phyloP scores from a whole-genome alignment of 805 yeast species.

The Candida odintsovae region DNA sequence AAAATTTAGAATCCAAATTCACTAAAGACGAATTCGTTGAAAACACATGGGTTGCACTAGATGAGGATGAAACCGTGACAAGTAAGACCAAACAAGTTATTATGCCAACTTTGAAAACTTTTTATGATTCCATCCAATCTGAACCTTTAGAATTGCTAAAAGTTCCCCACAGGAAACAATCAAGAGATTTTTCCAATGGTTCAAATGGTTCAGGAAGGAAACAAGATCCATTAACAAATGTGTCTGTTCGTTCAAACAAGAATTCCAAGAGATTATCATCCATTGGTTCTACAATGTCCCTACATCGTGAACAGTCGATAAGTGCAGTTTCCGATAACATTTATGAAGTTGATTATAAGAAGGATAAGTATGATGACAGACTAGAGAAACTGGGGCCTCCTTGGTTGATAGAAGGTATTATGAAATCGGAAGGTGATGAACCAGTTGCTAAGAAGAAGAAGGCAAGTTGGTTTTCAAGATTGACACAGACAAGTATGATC shows the following conservation, averaged over 20 bases:
- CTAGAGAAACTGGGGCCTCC: conserved; percentile 70
- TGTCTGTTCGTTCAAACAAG: conserved; percentile 16
- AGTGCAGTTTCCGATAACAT: conserved; percentile 9
- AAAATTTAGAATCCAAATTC: conserved; percentile 29
- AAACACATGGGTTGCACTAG: conserved; percentile 45
- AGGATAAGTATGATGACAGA: conserved; percentile 49
- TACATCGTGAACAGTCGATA: conserved; percentile 2
- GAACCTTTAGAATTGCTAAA: conserved; percentile 15
- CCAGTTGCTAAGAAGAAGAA: conserved; percentile 4
- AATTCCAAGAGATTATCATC: conserved; percentile 21
- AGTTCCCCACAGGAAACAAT: neutral
- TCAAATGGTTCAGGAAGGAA: conserved; percentile 2
- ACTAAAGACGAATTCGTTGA: conserved; percentile 38
- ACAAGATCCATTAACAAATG: conserved; percentile 11
- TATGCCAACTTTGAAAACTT: conserved; percentile 22
- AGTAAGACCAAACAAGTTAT: conserved; percentile 1
- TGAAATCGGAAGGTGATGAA: conserved; percentile 28
- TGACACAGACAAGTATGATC: conserved; percentile 11
- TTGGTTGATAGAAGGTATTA: conserved; percentile 69
- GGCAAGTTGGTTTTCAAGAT: conserved; percentile 18
- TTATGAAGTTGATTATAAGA: conserved; percentile 27
- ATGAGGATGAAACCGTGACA: conserved; percentile 12
- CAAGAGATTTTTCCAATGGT: conserved; percentile 7
- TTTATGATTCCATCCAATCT: conserved; percentile 31
- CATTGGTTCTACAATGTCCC: conserved; percentile 17